These are phyloP conservation scores for Cadophora sp. DNA, from an alignment of 2,329 filamentous ascomycete species.

Conservation along the genomic window DNA sequence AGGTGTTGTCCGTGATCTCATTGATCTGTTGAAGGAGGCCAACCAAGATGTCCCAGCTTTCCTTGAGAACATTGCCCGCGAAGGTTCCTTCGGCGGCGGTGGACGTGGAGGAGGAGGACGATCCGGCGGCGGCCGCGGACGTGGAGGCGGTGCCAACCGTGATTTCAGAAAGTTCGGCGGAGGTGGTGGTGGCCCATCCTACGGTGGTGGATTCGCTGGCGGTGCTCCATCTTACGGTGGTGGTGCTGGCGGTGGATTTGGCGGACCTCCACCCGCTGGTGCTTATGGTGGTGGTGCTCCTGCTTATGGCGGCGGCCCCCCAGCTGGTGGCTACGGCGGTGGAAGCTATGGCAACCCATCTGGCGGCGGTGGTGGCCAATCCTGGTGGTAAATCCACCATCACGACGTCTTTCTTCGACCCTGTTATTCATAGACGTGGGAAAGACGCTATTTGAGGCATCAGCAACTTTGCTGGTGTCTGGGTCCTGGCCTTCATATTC, in stretches of 20 bases:
- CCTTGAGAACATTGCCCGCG: conserved; percentile 96
- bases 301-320: conserved; percentile 46
- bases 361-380: conserved; percentile 55
- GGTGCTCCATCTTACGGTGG: conserved; percentile 52
- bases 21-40: conserved; percentile 98
- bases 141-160: conserved; percentile 75
- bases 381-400: conserved; percentile 58
- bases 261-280: conserved; percentile 21
- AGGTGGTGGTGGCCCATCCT: conserved; percentile 56
- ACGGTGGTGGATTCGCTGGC: conserved; percentile 55
- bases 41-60: conserved; percentile 96
- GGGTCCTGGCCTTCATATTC: conserved; percentile 31
- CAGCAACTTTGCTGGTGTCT: conserved; percentile 34
- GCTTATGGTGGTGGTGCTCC: conserved; percentile 28
- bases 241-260: conserved; percentile 63
- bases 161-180: conserved; percentile 86
- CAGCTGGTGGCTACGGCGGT: conserved; percentile 63
- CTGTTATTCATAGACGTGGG: conserved; percentile 37
- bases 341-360: conserved; percentile 61
- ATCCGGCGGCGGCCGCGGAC: conserved; percentile 72
- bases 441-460: conserved; percentile 41
- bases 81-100: conserved; percentile 80
- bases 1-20: conserved; percentile 92
- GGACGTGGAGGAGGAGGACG: conserved; percentile 70
- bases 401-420: conserved; percentile 32